These are phyloP conservation scores for Diaporthe caulivora DNA, from an alignment of 2,329 filamentous ascomycete genomes.

Conservation along the genomic window DNA sequence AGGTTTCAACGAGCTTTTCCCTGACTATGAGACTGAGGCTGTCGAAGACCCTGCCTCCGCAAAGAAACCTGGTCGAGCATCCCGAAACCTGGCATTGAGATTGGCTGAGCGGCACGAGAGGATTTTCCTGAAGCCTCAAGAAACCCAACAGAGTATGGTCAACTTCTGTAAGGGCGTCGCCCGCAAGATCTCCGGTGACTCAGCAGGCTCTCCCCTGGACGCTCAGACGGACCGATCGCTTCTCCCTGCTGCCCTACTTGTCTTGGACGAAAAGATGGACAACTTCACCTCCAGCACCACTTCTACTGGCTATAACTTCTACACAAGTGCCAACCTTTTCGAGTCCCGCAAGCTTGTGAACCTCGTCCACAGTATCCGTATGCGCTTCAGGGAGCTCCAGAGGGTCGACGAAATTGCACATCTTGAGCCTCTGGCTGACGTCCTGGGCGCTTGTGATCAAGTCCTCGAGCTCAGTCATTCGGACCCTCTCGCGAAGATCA, in stretches of 20 bases:
- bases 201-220: constrained; percentile 44
- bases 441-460: constrained; percentile 79
- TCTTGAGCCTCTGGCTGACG: constrained; percentile 83
- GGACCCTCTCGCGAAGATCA: constrained; percentile 87
- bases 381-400: constrained; percentile 80
- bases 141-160: constrained; percentile 57
- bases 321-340: constrained; percentile 80
- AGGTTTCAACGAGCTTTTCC: constrained; percentile 86
- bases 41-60: constrained; percentile 50
- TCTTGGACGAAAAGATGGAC: constrained; percentile 72
- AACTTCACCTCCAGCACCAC: constrained; percentile 56
- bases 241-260: constrained; percentile 75
- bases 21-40: constrained; percentile 74
- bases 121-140: constrained; percentile 61
- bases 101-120: constrained; percentile 71
- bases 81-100: constrained; percentile 69
- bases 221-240: constrained; percentile 63
- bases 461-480: constrained; percentile 81
- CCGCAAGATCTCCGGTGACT: constrained; percentile 50
- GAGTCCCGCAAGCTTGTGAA: constrained; percentile 81
- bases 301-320: constrained; percentile 82
- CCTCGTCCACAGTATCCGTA: constrained; percentile 76
- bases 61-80: constrained; percentile 52
- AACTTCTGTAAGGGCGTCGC: constrained; percentile 59
- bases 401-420: constrained; percentile 74